These are phyloP conservation scores for Casuarina cunninghamiana DNA, from an alignment of 306 rosid species.

Conservation along the genomic window DNA sequence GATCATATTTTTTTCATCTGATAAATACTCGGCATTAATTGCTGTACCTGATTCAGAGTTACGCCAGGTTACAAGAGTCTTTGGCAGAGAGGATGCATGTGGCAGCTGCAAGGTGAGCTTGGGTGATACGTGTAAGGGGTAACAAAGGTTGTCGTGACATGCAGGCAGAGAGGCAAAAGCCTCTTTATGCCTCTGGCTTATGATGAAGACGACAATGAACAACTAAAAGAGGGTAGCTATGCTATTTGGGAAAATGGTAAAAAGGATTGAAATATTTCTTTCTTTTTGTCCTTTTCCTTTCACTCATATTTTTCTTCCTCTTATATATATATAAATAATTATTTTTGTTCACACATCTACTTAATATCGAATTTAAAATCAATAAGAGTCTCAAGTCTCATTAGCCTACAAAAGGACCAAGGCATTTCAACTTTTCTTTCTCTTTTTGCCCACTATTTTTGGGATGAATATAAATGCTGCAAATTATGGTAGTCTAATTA, in stretches of 20 bases:
- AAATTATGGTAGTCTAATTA: too few relatives aligned
- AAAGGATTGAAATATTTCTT: neutral
- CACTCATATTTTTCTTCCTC: too few relatives aligned
- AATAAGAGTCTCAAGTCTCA: too few relatives aligned
- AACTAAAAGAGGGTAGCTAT: neutral
- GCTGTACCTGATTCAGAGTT: neutral
- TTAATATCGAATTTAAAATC: too few relatives aligned
- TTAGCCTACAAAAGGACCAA: too few relatives aligned
- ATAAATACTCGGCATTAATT: neutral
- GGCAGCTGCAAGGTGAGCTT: slow-evolving; percentile 29
- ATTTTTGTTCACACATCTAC: too few relatives aligned
- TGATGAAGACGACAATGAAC: neutral
- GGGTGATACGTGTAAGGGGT: slow-evolving; percentile 35
- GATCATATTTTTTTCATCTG: neutral
- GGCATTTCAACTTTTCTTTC: too few relatives aligned
- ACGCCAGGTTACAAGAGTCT: slow-evolving; percentile 21
- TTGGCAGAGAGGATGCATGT: slow-evolving; percentile 26
- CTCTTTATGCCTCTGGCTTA: neutral
- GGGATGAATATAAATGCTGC: too few relatives aligned
- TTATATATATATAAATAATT: too few relatives aligned
- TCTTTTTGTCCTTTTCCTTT: neutral
- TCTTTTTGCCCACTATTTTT: too few relatives aligned
- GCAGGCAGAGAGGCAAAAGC: slow-evolving; percentile 19
- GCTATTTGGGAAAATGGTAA: neutral
- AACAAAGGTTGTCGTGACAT: slow-evolving; percentile 17